phyloP scores from a whole-genome alignment of 306 rosid genomes.

The Rubus parviflorus region DNA sequence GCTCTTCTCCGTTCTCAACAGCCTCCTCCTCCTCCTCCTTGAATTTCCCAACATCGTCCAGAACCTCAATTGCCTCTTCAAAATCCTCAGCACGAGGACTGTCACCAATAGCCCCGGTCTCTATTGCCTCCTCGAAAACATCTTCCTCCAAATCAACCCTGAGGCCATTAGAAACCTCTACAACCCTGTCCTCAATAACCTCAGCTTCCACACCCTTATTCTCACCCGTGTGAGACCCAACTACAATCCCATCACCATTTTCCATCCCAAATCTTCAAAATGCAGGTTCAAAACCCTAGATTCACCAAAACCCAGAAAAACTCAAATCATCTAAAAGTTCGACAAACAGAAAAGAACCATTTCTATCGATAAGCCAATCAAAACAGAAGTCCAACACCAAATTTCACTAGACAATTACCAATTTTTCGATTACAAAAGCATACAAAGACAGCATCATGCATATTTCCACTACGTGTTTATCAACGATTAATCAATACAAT shows the following conservation, averaged over 20 bases:
- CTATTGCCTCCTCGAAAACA: conserved; percentile 60
- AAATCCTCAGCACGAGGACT: conserved; percentile 41
- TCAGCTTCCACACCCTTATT: conserved; percentile 37
- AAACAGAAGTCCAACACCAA: conserved; percentile 18
- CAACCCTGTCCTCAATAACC: conserved; percentile 33
- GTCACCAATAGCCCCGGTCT: conserved; percentile 27
- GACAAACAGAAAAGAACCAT: not conserved
- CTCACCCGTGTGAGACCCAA: conserved; percentile 41
- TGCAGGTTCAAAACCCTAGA: conserved; percentile 43
- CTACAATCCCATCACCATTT: conserved; percentile 43
- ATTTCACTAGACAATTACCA: conserved; percentile 12
- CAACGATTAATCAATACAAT: not conserved
- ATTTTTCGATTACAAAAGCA: conserved; percentile 1
- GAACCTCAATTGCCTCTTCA: conserved; percentile 48
- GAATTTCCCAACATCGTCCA: conserved; percentile 1
- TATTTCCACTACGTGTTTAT: not conserved
- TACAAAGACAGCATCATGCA: not conserved
- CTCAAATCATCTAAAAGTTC: not conserved
- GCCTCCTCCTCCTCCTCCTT: conserved; percentile 17
- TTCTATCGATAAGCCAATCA: conserved; percentile 1
- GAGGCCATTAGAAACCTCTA: conserved; percentile 40
- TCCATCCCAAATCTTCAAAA: conserved; percentile 50
- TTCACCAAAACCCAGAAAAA: conserved; percentile 32
- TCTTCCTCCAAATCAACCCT: conserved; percentile 50
- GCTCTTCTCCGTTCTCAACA: conserved; percentile 16